Evolutionary conservation across 176 grass and related monocot species (phyloP).

Genomic region (Bolboschoenus planiculmis): DNA sequence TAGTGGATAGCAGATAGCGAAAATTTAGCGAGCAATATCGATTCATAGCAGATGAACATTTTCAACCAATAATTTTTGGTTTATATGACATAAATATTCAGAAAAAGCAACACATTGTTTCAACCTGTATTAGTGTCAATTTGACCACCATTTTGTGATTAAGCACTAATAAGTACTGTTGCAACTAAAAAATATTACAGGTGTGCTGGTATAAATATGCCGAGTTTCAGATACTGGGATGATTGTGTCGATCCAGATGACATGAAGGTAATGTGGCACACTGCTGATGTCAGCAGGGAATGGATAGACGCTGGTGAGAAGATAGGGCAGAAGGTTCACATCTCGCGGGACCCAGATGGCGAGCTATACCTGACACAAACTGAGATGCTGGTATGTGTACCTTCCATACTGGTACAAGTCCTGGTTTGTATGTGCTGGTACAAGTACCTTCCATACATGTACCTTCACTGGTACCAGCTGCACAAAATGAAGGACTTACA

Average conservation of each 20-base stretch:
- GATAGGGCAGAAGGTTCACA: constrained; percentile 67
- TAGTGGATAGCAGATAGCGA: no score
- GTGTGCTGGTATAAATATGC: constrained; percentile 37
- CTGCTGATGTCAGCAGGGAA: constrained; percentile 70
- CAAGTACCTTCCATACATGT: background rate
- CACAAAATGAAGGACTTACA: constrained; percentile 1
- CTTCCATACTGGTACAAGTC: background rate
- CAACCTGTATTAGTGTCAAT: background rate
- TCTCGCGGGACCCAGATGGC: constrained; percentile 89
- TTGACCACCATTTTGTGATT: background rate
- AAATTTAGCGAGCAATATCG: no score
- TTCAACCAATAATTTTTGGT: no score
- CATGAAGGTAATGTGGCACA: constrained; percentile 67
- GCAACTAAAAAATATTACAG: background rate
- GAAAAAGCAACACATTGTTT: background rate
- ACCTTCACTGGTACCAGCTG: background rate
- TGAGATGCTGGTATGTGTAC: constrained; percentile 60
- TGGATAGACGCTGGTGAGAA: constrained; percentile 79
- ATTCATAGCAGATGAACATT: no score
- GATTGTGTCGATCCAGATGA: constrained; percentile 81
- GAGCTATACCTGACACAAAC: constrained; percentile 85
- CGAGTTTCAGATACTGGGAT: constrained; percentile 92
- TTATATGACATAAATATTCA: no score
- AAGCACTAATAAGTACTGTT: background rate
- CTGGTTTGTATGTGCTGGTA: constrained; percentile 44